Conservation (phyloP, 1,284 basidiomycete species). For the Erythrobasidium hasegawianum region DNA sequence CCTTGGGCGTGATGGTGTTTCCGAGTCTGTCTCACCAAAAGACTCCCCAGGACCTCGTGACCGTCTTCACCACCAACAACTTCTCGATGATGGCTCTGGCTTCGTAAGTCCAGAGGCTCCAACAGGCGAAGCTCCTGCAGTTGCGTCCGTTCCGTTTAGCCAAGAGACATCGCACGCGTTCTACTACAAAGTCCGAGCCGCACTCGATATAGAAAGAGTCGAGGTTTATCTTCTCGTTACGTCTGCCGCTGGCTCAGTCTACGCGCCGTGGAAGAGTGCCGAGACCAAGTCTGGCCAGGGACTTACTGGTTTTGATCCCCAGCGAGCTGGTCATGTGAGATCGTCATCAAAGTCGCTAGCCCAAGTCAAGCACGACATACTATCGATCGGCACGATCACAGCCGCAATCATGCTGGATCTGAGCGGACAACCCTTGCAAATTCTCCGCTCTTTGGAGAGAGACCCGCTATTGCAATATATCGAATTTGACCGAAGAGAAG, state of each 20-base stretch:
- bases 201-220: not conserved
- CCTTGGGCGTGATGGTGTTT: not conserved
- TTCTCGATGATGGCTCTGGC: too few species aligned
- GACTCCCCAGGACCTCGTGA: not conserved
- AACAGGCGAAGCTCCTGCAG: too few species aligned
- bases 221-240: conserved; percentile 22
- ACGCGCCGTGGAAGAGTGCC: too few species aligned
- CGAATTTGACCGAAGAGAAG: not conserved
- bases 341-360: not conserved
- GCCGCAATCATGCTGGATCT: too few species aligned
- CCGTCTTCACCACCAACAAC: too few species aligned
- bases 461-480: not conserved
- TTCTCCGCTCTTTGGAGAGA: too few species aligned
- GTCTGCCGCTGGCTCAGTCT: not conserved
- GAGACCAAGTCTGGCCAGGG: too few species aligned
- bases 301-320: not conserved
- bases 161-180: too few species aligned
- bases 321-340: not conserved
- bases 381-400: not conserved
- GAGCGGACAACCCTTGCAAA: too few species aligned
- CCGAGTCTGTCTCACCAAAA: not conserved
- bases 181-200: too few species aligned
- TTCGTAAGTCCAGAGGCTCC: too few species aligned
- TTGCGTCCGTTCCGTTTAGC: too few species aligned
- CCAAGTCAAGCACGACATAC: not conserved